Conservation (phyloP, 129 eudicot species). For the Dittrichia graveolens region DNA sequence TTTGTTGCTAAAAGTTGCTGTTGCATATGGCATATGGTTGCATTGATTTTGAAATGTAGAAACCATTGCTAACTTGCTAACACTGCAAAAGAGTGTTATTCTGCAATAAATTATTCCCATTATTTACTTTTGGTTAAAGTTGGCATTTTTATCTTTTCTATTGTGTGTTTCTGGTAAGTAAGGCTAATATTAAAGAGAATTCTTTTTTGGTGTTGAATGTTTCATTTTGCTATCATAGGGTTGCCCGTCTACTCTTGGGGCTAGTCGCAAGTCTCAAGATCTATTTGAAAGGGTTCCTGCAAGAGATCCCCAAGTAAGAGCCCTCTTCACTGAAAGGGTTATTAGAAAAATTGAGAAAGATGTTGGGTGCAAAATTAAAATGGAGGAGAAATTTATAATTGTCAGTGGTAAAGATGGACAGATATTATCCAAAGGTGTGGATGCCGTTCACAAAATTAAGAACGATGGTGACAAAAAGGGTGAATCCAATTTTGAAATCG, state of each 20-base stretch:
- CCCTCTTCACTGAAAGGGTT: slow-evolving; percentile 71
- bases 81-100: no score
- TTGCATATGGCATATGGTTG: not conserved
- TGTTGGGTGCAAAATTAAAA: slow-evolving; percentile 80
- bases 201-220: slow-evolving; percentile 19
- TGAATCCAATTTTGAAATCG: slow-evolving; percentile 43
- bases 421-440: slow-evolving; percentile 82
- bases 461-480: slow-evolving; percentile 63
- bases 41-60: no score
- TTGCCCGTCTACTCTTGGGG: slow-evolving; percentile 95
- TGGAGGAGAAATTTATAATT: slow-evolving; percentile 88
- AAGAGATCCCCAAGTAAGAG: slow-evolving; percentile 78
- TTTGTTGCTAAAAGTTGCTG: slow-evolving; percentile 7
- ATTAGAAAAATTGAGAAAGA: slow-evolving; percentile 69
- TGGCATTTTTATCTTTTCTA: not conserved
- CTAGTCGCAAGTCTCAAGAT: slow-evolving; percentile 85
- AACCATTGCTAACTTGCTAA: no score
- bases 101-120: no score
- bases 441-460: slow-evolving; percentile 82
- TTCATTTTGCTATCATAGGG: slow-evolving; percentile 54
- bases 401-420: slow-evolving; percentile 91
- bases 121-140: no score
- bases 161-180: not conserved
- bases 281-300: slow-evolving; percentile 88
- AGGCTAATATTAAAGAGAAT: not conserved